phyloP scores from a whole-genome alignment of 129 eudicot genomes.

The Flaveria linearis region DNA sequence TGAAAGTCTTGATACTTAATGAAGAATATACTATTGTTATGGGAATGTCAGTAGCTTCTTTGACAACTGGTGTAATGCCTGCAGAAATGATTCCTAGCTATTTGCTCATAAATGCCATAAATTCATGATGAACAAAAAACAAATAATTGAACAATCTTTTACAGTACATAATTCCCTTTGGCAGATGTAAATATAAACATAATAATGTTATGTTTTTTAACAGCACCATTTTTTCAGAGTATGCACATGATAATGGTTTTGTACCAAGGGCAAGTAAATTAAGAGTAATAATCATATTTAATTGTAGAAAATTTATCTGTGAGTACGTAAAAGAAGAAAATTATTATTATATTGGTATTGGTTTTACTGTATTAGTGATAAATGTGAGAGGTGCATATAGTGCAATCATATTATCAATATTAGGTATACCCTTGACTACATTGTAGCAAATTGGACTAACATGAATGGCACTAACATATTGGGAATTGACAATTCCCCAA shows the following conservation, averaged over 20 bases:
- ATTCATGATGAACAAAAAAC: not conserved
- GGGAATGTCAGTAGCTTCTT: not conserved
- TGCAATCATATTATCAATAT: constrained; percentile 28
- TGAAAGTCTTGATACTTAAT: constrained; percentile 6
- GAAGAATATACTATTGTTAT: constrained; percentile 17
- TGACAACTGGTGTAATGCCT: constrained; percentile 17
- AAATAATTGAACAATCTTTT: not conserved
- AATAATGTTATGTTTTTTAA: not conserved
- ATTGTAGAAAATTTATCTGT: not conserved
- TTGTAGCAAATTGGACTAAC: constrained; percentile 17
- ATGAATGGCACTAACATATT: constrained; percentile 18
- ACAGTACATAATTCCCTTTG: too few relatives aligned
- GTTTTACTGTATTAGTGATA: constrained; percentile 3
- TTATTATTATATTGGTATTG: not conserved
- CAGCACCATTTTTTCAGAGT: not conserved
- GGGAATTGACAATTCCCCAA: constrained; percentile 27
- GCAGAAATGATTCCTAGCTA: constrained; percentile 1
- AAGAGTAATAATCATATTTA: not conserved
- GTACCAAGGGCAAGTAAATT: constrained; percentile 12
- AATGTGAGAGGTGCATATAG: constrained; percentile 10
- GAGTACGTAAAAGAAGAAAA: not conserved
- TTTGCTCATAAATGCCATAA: not conserved
- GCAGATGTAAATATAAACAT: constrained; percentile 3
- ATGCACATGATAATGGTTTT: not conserved
- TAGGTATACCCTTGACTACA: constrained; percentile 20